Conservation (phyloP, 2,329 filamentous ascomycete genomes). For the Fusarium agapanthi region DNA sequence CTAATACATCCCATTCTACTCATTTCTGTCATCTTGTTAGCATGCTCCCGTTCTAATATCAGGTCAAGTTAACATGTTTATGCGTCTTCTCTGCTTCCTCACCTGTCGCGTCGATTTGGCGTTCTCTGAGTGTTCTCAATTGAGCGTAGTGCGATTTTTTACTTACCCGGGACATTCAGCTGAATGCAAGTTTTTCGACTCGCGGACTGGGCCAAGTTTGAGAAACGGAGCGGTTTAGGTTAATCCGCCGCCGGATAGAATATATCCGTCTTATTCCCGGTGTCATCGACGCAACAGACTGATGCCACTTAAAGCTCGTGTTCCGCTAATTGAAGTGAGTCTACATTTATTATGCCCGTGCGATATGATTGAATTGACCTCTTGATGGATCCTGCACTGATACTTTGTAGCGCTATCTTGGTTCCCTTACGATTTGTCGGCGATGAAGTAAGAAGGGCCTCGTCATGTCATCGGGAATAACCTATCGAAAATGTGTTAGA, state of each 20-base stretch:
- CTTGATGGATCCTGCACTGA: not conserved
- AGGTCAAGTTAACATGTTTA: fast-evolving
- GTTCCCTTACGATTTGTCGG: not conserved
- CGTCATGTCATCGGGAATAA: not conserved
- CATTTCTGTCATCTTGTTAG: fast-evolving
- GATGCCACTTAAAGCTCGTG: not conserved
- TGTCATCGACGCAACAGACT: fast-evolving
- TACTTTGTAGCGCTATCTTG: not conserved
- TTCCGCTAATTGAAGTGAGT: not conserved
- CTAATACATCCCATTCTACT: fast-evolving
- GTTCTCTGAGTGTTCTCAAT: not conserved
- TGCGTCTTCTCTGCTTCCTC: not conserved
- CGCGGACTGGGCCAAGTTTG: not conserved
- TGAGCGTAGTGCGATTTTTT: not conserved
- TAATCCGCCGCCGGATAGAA: not conserved
- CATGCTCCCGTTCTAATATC: fast-evolving
- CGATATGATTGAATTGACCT: fast-evolving
- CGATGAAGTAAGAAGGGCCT: fast-evolving
- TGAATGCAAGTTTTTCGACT: too few relatives aligned
- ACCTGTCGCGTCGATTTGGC: not conserved
- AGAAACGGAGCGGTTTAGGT: not conserved
- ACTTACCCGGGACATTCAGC: not conserved
- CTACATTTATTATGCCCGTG: fast-evolving
- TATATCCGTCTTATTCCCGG: not conserved
- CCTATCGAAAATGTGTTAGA: fast-evolving